A percentile compares a stretch with the other conserved stretches of the same genome.
These are phyloP conservation scores for Oryza glumipatula DNA, from an alignment of 176 grass and related monocot species.

Conservation along the genomic window DNA sequence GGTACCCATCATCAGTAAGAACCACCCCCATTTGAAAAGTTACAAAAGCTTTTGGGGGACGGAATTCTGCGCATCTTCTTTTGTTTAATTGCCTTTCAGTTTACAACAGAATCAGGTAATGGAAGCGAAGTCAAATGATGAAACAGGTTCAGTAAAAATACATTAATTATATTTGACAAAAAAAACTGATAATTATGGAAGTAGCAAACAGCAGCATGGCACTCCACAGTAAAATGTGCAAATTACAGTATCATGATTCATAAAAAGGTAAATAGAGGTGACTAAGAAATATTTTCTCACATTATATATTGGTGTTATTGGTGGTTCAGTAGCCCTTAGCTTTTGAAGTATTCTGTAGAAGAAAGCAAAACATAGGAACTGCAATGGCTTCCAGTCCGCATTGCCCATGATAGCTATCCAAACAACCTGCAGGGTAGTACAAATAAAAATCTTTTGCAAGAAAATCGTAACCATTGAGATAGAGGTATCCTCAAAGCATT, in stretches of 20 bases:
- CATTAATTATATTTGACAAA: neutral
- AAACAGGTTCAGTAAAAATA: neutral
- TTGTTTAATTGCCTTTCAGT: neutral
- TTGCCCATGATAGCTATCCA: conserved; percentile 70
- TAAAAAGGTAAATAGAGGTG: neutral
- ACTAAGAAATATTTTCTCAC: conserved; percentile 55
- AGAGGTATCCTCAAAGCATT: neutral
- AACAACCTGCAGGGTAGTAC: conserved; percentile 60
- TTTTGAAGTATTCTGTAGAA: conserved; percentile 99
- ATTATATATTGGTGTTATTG: conserved; percentile 77
- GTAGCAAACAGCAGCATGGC: neutral
- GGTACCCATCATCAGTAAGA: conserved; percentile 9
- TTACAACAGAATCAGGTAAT: neutral
- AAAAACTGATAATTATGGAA: conserved; percentile 32
- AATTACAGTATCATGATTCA: conserved; percentile 6
- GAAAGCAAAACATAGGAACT: conserved; percentile 90
- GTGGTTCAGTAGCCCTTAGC: conserved; percentile 77
- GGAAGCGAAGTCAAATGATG: neutral
- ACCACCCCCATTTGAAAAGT: conserved; percentile 12
- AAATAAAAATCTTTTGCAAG: conserved; percentile 42
- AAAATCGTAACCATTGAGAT: neutral
- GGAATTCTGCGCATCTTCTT: neutral
- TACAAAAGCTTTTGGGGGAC: conserved; percentile 1
- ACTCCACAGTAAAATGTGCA: neutral
- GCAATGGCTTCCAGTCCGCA: conserved; percentile 92